Conservation (phyloP, 495 filamentous ascomycete species). For the Oidiodendron maius region DNA sequence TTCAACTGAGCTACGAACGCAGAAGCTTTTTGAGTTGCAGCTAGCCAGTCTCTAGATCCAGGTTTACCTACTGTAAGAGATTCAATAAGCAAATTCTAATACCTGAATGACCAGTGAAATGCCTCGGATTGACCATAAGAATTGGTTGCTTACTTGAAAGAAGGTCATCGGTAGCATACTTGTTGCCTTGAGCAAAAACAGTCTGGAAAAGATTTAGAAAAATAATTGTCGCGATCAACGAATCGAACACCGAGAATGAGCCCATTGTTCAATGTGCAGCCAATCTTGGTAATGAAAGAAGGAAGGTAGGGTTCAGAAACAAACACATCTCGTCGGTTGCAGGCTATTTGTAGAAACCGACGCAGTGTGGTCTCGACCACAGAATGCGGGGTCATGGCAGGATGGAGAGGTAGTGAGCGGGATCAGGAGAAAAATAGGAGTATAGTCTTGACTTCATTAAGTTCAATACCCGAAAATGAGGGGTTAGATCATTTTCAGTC, state of each 20-base stretch:
- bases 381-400: not conserved
- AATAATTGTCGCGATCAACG: not conserved
- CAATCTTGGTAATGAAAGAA: not conserved
- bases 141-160: not conserved
- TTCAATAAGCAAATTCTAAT: not conserved
- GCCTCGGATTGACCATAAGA: not conserved
- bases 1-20: slow-evolving; percentile 5
- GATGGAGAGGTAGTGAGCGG: not conserved
- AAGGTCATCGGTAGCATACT: not conserved
- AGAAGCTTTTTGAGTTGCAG: slow-evolving; percentile 4
- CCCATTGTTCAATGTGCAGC: not conserved
- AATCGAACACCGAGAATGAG: not conserved
- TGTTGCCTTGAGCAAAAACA: not conserved
- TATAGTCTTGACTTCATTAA: not conserved
- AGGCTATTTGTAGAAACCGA: not conserved
- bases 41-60: slow-evolving; percentile 4
- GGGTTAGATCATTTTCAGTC: not conserved
- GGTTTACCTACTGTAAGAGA: too few species aligned
- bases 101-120: not conserved
- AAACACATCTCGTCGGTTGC: not conserved
- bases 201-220: not conserved
- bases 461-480: not conserved
- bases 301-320: not conserved
- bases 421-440: not conserved
- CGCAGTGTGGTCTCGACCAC: not conserved